Conservation (phyloP, 768 basidiomycete genomes). For the Suillus hirtellus region DNA sequence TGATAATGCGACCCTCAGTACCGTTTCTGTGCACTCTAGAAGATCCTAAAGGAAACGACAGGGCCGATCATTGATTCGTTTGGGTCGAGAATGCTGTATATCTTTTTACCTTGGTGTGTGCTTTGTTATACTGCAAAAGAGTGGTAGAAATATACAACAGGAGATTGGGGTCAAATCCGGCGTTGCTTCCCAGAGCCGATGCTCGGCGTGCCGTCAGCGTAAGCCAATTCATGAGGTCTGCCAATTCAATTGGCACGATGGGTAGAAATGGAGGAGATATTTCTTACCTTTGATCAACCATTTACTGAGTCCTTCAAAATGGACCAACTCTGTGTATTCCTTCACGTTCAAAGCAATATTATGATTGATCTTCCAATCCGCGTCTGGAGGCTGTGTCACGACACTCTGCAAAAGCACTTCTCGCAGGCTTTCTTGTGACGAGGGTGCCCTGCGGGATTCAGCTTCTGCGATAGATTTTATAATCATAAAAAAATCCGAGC, state of each 20-base stretch:
- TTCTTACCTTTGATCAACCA: conserved; percentile 59
- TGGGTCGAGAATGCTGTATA: not conserved
- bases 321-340: conserved; percentile 57
- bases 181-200: conserved; percentile 10
- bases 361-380: conserved; percentile 51
- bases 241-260: conserved; percentile 10
- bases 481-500: conserved; percentile 52
- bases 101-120: conserved; percentile 51
- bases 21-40: conserved; percentile 54
- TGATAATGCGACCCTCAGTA: conserved; percentile 54
- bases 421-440: conserved; percentile 36
- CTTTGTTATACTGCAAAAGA: conserved; percentile 62
- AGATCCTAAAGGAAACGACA: conserved; percentile 50
- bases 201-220: conserved; percentile 51
- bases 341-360: conserved; percentile 57
- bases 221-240: conserved; percentile 61
- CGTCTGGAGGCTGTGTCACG: conserved; percentile 47
- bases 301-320: conserved; percentile 50
- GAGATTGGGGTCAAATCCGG: conserved; percentile 51
- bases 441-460: conserved; percentile 33
- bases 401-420: conserved; percentile 60
- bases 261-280: not conserved
- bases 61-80: conserved; percentile 2
- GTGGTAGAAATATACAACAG: conserved; percentile 51
- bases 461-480: conserved; percentile 47